Evolutionary conservation across 805 yeast species (phyloP).

Genomic region (Metschnikowia cerradonensis): DNA sequence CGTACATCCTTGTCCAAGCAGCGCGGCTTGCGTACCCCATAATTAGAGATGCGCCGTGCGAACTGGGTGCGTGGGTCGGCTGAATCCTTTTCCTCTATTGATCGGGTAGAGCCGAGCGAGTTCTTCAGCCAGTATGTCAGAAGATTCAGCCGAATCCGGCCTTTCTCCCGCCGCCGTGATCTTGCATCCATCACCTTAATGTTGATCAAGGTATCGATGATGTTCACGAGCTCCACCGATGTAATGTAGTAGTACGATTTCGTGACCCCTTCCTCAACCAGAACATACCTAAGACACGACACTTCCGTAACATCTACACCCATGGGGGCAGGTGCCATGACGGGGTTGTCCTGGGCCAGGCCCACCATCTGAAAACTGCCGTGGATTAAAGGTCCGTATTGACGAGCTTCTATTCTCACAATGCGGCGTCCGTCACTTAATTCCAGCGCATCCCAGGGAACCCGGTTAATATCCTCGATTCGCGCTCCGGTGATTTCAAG

Average conservation of each 20-base stretch:
- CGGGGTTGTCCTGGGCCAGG: slow-evolving; percentile 46
- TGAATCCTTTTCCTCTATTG: slow-evolving; percentile 15
- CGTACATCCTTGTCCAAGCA: slow-evolving; percentile 68
- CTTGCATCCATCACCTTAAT: slow-evolving; percentile 42
- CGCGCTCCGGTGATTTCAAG: slow-evolving; percentile 43
- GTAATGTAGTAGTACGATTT: slow-evolving; percentile 48
- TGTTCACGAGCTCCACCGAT: slow-evolving; percentile 62
- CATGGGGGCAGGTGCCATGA: slow-evolving; percentile 31
- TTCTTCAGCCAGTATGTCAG: slow-evolving; percentile 65
- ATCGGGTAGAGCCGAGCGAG: slow-evolving; percentile 48
- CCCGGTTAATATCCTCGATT: slow-evolving; percentile 47
- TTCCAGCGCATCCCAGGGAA: slow-evolving; percentile 48
- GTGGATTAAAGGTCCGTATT: slow-evolving; percentile 42
- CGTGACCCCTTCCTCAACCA: slow-evolving; percentile 19
- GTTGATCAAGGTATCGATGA: slow-evolving; percentile 59
- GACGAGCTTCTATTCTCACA: slow-evolving; percentile 53
- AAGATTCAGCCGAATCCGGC: slow-evolving; percentile 62
- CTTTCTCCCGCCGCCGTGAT: slow-evolving; percentile 58
- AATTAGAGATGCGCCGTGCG: slow-evolving; percentile 63
- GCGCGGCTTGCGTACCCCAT: slow-evolving; percentile 58
- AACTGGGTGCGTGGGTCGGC: slow-evolving; percentile 33
- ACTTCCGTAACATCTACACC: slow-evolving; percentile 55
- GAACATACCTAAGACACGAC: slow-evolving; percentile 50
- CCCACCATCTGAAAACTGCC: slow-evolving; percentile 49
- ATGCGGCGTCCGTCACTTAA: slow-evolving; percentile 50